Evolutionary conservation across 805 yeast species (phyloP), one percentile per base, ranked within the genome.

Genomic region (Wickerhamiella bombiphila): DNA sequence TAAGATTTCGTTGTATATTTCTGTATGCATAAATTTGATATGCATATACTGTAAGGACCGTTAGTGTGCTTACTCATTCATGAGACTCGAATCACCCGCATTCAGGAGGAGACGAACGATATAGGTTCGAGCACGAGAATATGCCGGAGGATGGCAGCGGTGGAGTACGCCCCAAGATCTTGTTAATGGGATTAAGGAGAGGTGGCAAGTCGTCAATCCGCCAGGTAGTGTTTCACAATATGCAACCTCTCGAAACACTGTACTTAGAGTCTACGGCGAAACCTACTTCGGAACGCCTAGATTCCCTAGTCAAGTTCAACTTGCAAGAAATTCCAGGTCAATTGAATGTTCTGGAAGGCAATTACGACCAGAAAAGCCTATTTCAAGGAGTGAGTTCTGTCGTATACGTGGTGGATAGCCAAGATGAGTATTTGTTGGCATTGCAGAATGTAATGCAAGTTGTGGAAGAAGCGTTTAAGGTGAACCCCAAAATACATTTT

Each of bases 321-420:
- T 86, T 88, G 14, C 81, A 85, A 79, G 98, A 88, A 56, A 64
- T 88, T 14, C 98, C 98, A 0, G 97, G 96, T 2, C 96, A 88
- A 57, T 59, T 86, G 44, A 83, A 85, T 55, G 72, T 82, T 50
- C 81, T 83, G 54, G 94, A 85, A 49, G 91, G 93, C 2, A 69
- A 75, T 24, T 76, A 77, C 48, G 94, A 83, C 50, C 41, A 48
- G 11, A 85, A 76, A 43, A 65, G 76, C 43, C 59, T 86, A 20
- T 86, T 88, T 52, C 66, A 76, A 31, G 74, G 78, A 32, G 83
- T 85, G 11, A 94, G 94, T 15, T 91, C 95, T 0, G 65, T 91
- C 21, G 91, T 91, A 2, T 91, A 91, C 53, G 95, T 91, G 29
- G 85, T 91, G 44, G 98, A 91, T 58, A 72, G 86, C 37, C 96